Evolutionary conservation across 768 basidiomycete genomes (phyloP), one percentile per base, ranked within the genome.

Genomic region (Rhodosporidiobolus odoratus): DNA sequence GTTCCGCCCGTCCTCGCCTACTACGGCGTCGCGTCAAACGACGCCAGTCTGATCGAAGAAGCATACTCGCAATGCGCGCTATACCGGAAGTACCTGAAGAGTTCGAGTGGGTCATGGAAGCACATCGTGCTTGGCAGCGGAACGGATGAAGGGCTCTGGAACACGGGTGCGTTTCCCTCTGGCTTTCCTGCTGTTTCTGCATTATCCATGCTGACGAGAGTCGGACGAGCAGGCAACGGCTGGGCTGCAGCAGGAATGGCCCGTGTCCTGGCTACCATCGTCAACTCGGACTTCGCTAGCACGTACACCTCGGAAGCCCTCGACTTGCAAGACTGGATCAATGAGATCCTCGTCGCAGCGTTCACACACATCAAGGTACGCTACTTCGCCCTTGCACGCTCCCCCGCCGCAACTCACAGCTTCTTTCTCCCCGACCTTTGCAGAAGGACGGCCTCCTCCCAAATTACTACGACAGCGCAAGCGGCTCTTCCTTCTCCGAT

Each of bases 251-350:
- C 60, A 23, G 92, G 92, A 1, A 92, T 92, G 84, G 81, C 90
- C 16, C 87, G 92, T 10, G 92, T 93, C 4, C 82, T 89, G 1
- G 86, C 85, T 3, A 92, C 90, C 2, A 87, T 92, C 66, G 82
- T 84, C 72, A 80, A 84, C 40, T 89, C 89, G 0, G 80, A 83
- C 58, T 90, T 82, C 69, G 58, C 66, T 0, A 38, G 40, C 16
- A 37, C 25, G 9, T 69, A 71, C 58, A 38, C 50, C 3, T 30
- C 13, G 79, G 81, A 40, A 80, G 71, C 60, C 27, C 48, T 30
- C 0, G 72, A 80, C 37, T 68, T 80, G n/a, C 38, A 60, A 21
- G 25, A 30, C 7, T 80, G 79, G 79, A 75, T 74, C 17, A 58
- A 60, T 16, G 75, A 79, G 66, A 75, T 79, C 38, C 68, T 78